Conservation (phyloP, 2,329 filamentous ascomycete species). For the Exophiala bonariae region DNA sequence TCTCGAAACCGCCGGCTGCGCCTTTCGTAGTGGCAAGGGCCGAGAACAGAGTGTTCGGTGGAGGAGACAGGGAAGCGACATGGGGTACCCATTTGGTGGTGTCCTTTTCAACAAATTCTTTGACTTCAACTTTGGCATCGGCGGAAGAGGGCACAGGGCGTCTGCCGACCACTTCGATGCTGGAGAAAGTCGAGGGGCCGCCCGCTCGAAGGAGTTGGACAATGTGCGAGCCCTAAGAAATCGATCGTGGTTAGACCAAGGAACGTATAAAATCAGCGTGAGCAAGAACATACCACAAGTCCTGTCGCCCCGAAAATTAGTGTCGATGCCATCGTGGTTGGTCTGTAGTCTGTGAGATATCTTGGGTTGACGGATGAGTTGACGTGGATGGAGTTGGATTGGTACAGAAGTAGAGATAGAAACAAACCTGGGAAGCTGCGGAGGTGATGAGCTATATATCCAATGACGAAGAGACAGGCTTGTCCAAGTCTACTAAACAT, state of each 20-base stretch:
- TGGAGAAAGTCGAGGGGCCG: slow-evolving; percentile 37
- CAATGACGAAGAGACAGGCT: too few species aligned
- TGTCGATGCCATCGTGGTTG: slow-evolving; percentile 42
- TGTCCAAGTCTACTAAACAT: too few species aligned
- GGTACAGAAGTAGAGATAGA: too few species aligned
- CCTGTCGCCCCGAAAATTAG: slow-evolving; percentile 49
- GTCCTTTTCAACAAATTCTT: slow-evolving; percentile 66
- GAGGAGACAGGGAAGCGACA: slow-evolving; percentile 56
- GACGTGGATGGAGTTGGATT: too few species aligned
- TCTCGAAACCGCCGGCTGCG: slow-evolving; percentile 71
- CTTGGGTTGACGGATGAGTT: too few species aligned
- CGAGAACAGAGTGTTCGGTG: slow-evolving; percentile 69
- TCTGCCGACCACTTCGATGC: slow-evolving; percentile 48
- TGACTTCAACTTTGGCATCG: slow-evolving; percentile 56
- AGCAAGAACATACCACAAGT: slow-evolving; percentile 46
- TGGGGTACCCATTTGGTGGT: slow-evolving; percentile 66
- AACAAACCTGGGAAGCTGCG: too few species aligned
- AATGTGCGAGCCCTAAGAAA: slow-evolving; percentile 67
- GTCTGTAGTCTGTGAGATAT: too few species aligned
- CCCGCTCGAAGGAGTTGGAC: slow-evolving; percentile 53
- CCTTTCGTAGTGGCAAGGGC: slow-evolving; percentile 77
- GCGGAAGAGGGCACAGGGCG: slow-evolving; percentile 40
- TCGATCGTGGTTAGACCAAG: slow-evolving; percentile 1
- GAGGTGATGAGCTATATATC: too few species aligned
- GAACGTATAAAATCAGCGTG: not conserved